These are phyloP conservation scores for Blastomyces percursus DNA, from an alignment of 2,329 filamentous ascomycete genomes.

Conservation along the genomic window DNA sequence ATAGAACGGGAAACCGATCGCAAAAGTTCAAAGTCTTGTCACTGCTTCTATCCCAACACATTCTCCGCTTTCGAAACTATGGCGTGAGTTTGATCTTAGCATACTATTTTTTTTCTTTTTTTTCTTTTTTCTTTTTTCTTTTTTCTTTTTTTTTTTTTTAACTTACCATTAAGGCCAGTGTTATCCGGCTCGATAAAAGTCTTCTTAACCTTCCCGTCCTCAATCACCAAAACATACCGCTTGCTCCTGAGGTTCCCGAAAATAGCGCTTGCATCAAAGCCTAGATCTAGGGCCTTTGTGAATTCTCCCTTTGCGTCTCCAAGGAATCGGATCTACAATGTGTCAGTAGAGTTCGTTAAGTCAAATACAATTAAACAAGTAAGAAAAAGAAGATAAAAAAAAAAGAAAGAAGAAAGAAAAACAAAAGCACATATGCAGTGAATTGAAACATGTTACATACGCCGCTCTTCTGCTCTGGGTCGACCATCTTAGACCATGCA, in stretches of 20 bases:
- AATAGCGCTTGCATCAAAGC: slow-evolving; percentile 66
- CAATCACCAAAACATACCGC: slow-evolving; percentile 72
- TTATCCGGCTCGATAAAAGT: slow-evolving; percentile 80
- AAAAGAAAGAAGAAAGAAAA: too few species aligned
- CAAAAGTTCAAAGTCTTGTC: neutral
- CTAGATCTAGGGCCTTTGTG: slow-evolving; percentile 70
- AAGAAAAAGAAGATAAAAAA: too few species aligned
- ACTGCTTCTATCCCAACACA: slow-evolving; percentile 31
- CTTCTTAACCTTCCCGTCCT: slow-evolving; percentile 74
- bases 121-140: neutral
- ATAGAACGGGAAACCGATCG: neutral
- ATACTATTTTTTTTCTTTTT: neutral
- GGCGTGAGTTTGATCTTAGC: slow-evolving; percentile 2
- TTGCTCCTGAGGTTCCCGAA: slow-evolving; percentile 78
- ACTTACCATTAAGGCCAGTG: slow-evolving; percentile 63
- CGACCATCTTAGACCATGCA: slow-evolving; percentile 70
- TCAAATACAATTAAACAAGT: neutral
- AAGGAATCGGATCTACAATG: slow-evolving; percentile 67
- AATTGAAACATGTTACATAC: slow-evolving; percentile 42
- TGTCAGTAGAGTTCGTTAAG: neutral
- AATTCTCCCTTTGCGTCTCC: slow-evolving; percentile 71
- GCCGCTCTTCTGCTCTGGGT: slow-evolving; percentile 61
- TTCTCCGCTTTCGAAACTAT: slow-evolving; percentile 42
- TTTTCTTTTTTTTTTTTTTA: neutral
- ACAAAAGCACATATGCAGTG: too few species aligned